Conservation (phyloP, 176 grass and related monocot species). For the Microstegium vimineum region DNA sequence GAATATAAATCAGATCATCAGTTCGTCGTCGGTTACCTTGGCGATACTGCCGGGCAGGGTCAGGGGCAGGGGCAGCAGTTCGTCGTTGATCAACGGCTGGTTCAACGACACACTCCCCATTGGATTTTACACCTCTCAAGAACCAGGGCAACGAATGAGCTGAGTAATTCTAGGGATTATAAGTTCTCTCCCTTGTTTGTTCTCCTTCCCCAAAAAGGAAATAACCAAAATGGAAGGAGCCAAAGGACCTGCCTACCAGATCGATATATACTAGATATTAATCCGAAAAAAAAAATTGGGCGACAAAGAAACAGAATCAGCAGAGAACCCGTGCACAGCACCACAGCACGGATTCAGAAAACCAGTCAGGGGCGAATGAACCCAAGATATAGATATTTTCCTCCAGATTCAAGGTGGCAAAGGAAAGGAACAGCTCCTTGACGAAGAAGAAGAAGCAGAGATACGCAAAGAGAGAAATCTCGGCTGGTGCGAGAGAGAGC, state of each 20-base stretch:
- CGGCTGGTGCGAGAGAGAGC: not conserved
- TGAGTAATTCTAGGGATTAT: not conserved
- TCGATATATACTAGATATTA: not conserved
- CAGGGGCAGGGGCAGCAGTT: not conserved
- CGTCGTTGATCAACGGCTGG: constrained; percentile 17
- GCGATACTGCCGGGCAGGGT: not conserved
- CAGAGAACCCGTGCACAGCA: not conserved
- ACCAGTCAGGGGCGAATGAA: not conserved
- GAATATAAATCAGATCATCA: not conserved
- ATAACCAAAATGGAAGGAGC: not conserved
- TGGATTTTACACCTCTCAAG: not conserved
- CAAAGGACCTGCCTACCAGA: not conserved
- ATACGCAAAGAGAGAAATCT: not conserved
- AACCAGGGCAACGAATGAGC: not conserved
- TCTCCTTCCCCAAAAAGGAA: not conserved
- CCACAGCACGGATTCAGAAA: not conserved
- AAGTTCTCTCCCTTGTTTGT: not conserved
- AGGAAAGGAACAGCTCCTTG: not conserved
- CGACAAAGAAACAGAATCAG: not conserved
- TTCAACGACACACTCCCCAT: constrained; percentile 44
- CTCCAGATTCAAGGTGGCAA: not conserved
- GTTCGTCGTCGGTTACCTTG: constrained; percentile 14
- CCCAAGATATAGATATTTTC: not conserved
- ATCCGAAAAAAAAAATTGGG: not conserved
- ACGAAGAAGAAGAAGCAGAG: not conserved